Evolutionary conservation across 345 rosid genomes (phyloP).

Genomic region (Dipteronia dyeriana): DNA sequence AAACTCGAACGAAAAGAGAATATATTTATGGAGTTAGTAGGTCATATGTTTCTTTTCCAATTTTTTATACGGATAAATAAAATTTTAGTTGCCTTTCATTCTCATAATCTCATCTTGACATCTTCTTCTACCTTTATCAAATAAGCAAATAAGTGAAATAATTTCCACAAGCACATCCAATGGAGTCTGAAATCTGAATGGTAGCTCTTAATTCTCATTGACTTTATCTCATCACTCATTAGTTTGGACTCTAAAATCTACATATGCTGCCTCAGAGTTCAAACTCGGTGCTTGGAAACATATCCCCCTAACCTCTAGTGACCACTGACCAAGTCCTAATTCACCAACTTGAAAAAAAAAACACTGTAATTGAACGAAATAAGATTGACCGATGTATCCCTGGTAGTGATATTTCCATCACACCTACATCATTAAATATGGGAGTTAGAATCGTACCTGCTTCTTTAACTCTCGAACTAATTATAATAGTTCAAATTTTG

Average conservation of each 20-base stretch:
- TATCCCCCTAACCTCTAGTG: background rate
- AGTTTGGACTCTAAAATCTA: constrained; percentile 6
- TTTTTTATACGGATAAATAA: background rate
- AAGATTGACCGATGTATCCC: too few species aligned
- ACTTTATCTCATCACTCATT: constrained; percentile 14
- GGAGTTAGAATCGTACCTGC: too few species aligned
- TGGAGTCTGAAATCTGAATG: background rate
- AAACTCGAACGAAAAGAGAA: background rate
- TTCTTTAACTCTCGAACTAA: too few species aligned
- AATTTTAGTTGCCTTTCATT: background rate
- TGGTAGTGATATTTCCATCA: too few species aligned
- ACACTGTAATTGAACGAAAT: background rate
- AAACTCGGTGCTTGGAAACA: constrained; percentile 9
- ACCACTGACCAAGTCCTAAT: background rate
- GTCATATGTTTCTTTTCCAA: too few species aligned
- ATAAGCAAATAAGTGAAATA: background rate
- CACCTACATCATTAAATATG: too few species aligned
- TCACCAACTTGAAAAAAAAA: background rate
- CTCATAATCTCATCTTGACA: too few species aligned
- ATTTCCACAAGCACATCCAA: background rate
- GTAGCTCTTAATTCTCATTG: constrained; percentile 19
- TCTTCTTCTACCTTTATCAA: background rate
- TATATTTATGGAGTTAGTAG: background rate
- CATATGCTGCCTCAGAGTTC: background rate
- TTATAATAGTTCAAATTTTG: too few species aligned